Base-by-base conservation (phyloP, 495 filamentous ascomycete genomes). In the Bryoglossum gracile region DNA sequence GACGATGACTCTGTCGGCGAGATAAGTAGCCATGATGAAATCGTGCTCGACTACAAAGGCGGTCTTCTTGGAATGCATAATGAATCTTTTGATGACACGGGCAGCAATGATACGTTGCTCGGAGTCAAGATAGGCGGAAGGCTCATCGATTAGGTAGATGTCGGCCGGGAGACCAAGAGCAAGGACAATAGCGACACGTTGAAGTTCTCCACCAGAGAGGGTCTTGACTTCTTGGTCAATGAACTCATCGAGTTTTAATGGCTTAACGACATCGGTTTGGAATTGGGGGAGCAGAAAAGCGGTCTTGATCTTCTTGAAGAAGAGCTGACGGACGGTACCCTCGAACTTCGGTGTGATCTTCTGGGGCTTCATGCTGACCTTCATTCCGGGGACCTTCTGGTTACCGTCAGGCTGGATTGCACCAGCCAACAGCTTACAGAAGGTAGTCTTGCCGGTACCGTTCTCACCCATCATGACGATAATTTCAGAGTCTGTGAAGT, bases 381-480 rank as follows among this genome's bases (percentile, higher is more conserved):
- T 88, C 89, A 98, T 92, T 52, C 83, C 81, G 10, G 92, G 92
- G 2, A 98, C 76, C 46, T 80, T 82, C 54, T 75, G 70, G 32
- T 58, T 74, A 44, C 78, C 78, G 55, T 98, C 92, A 28, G 92
- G 94, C 66, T 95, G 87, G 61, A 92, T 76, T 28, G 84, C 87
- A 58, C 94, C 94, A 50, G 94, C 92, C 48, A 98, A 77, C 72
- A 98, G 84, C 57, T 78, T 83, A 73, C 94, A 97, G 82, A 98
- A 98, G 13, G 92, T 98, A 2, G 92, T 97, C 74, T 96, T 94
- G 58, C 86, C 84, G 39, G 89, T 94, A 64, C 87, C 89, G 65
- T 94, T 97, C 69, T 97, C 94, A 49, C 92, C 92, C 92, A 98
- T 97, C 89, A 97, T 94, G 62, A 98, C 92, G 37, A 98, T 77